phyloP scores from a whole-genome alignment of 371 early-diverging fungal genomes.

The Furculomyces boomerangus region DNA sequence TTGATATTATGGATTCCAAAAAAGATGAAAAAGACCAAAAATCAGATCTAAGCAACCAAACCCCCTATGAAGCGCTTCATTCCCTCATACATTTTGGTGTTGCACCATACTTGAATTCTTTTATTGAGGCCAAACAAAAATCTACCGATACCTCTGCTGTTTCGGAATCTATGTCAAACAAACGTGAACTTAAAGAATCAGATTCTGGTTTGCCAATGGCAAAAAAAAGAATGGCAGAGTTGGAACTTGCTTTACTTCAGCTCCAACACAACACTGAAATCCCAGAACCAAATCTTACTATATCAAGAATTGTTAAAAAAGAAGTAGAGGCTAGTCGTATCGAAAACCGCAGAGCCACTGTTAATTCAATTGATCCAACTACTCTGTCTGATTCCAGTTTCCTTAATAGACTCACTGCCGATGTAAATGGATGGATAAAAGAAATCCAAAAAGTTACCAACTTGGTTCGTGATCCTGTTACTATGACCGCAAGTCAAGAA shows the following conservation, averaged over 20 bases:
- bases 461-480: slow-evolving; percentile 78
- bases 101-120: slow-evolving; percentile 93
- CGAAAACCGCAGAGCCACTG: slow-evolving; percentile 40
- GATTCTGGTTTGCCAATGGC: slow-evolving; percentile 72
- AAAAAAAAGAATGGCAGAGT: slow-evolving; percentile 94
- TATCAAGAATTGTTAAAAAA: slow-evolving; percentile 66
- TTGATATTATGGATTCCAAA: slow-evolving; percentile 27
- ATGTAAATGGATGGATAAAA: slow-evolving; percentile 96
- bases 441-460: slow-evolving; percentile 97
- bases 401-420: slow-evolving; percentile 79
- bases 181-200: slow-evolving; percentile 61
- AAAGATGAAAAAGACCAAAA: background rate
- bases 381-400: slow-evolving; percentile 65
- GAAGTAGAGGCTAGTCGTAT: slow-evolving; percentile 59
- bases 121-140: slow-evolving; percentile 47
- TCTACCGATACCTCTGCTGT: slow-evolving; percentile 25
- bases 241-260: slow-evolving; percentile 84
- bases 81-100: slow-evolving; percentile 85
- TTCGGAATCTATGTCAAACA: slow-evolving; percentile 15
- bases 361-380: slow-evolving; percentile 47
- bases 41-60: slow-evolving; percentile 13
- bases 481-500: slow-evolving; percentile 89
- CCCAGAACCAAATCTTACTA: slow-evolving; percentile 72
- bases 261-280: slow-evolving; percentile 96
- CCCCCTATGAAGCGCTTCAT: slow-evolving; percentile 84